Percentiles rank a stretch among this genome's conserved stretches.
phyloP scores from a whole-genome alignment of 352 stramenopile species.

The Globisporangium paroecandrum region DNA sequence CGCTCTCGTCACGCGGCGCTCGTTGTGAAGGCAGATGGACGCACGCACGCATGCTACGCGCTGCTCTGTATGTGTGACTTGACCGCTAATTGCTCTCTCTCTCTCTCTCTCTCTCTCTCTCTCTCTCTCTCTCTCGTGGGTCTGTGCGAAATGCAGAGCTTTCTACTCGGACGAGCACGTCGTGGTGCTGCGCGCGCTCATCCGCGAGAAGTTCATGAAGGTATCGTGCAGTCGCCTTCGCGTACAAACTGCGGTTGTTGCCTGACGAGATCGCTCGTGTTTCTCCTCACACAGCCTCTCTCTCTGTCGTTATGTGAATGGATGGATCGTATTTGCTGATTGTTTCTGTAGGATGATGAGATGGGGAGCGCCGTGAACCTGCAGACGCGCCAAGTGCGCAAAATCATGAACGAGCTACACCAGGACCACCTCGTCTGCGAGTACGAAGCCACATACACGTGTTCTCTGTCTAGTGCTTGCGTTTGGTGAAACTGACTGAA shows the following conservation, averaged over 20 bases:
- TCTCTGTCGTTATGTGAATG: neutral
- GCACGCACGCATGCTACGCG: no score
- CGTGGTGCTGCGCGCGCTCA: conserved; percentile 80
- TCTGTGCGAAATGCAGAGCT: conserved; percentile 34
- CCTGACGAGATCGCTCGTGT: neutral
- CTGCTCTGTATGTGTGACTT: neutral
- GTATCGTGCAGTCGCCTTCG: conserved; percentile 20
- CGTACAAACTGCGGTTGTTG: neutral
- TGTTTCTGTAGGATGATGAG: conserved; percentile 62
- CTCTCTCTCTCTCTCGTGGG: neutral
- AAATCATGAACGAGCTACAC: conserved; percentile 88
- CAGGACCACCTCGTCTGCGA: conserved; percentile 85
- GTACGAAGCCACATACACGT: conserved; percentile 27
- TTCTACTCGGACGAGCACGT: conserved; percentile 88
- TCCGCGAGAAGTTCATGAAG: conserved; percentile 88
- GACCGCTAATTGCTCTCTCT: neutral
- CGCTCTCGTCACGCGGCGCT: neutral
- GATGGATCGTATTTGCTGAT: neutral
- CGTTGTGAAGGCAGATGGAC: neutral
- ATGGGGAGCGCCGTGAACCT: conserved; percentile 87
- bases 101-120: neutral
- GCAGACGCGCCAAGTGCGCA: conserved; percentile 85
- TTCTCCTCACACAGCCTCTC: neutral
- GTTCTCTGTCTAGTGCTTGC: neutral
- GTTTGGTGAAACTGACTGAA: neutral